A percentile compares a stretch with the other conserved stretches of the same genome.
Conservation (phyloP, 2,329 filamentous ascomycete genomes). For the Claviceps spartinae region DNA sequence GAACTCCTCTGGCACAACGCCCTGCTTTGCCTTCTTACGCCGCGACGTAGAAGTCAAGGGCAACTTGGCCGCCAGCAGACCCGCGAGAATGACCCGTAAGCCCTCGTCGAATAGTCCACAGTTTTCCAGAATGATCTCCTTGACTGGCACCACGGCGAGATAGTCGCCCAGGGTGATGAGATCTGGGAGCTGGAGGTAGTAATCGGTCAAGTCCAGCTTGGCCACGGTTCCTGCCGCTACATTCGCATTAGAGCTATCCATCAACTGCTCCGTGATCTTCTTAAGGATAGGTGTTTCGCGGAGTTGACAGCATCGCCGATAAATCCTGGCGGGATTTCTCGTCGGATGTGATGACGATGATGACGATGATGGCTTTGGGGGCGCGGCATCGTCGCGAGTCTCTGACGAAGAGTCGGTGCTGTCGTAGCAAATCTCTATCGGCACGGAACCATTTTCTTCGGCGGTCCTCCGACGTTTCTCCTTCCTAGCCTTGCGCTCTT, state of each 20-base stretch:
- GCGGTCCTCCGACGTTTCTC: constrained; percentile 76
- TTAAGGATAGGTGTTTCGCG: constrained; percentile 87
- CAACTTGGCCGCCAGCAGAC: constrained; percentile 65
- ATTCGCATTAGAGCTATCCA: constrained; percentile 51
- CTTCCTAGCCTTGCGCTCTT: constrained; percentile 81
- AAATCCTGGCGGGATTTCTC: constrained; percentile 83
- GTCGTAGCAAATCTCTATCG: constrained; percentile 67
- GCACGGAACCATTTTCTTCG: constrained; percentile 75
- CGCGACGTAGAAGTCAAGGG: constrained; percentile 32
- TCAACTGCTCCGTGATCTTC: constrained; percentile 80
- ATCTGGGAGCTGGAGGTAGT: constrained; percentile 71
- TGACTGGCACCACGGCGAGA: constrained; percentile 81
- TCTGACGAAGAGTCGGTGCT: constrained; percentile 45
- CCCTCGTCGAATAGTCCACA: constrained; percentile 80
- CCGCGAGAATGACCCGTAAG: constrained; percentile 72
- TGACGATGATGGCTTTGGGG: constrained; percentile 15
- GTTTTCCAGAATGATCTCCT: constrained; percentile 74
- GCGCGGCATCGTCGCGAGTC: constrained; percentile 8
- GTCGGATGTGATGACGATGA: constrained; percentile 44
- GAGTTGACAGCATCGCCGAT: constrained; percentile 85
- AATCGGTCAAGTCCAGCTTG: constrained; percentile 72
- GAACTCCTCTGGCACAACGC: constrained; percentile 23
- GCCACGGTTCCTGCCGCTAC: constrained; percentile 61
- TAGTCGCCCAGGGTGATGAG: constrained; percentile 84
- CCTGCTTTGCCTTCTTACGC: constrained; percentile 31